Evolutionary conservation across 2,329 filamentous ascomycete species (phyloP), one percentile per base, ranked within the genome.

Genomic region (Monilinia fructicola): DNA sequence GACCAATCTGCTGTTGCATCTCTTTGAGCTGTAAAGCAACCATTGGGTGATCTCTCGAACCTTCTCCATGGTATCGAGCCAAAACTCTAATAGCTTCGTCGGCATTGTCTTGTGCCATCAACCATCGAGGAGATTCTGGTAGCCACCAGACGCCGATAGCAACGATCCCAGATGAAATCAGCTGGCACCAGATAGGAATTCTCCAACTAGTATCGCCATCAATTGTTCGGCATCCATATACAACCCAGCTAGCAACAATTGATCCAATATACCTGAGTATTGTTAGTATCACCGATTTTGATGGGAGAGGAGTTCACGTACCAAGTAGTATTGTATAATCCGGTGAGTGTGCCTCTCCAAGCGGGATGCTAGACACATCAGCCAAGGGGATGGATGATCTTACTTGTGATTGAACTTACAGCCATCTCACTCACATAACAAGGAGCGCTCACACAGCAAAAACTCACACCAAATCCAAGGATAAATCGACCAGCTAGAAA

Each of bases 101-200:
- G 31, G 31, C 5, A 35, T 35, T 35, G 31, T 35, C 31, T 35
- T 35, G 31, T 35, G 31, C 31, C 9, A 84, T 83, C 21, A 86
- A 77, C 84, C 84, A 87, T 54, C 85, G 77, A 10, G 85, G 85
- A 38, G 81, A 83, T 71, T 87, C 85, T 0, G 85, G 84, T 6
- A 86, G 76, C 69, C 84, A 79, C 42, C 79, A 83, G 3, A 79
- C 78, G 38, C 80, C 78, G 14, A 70, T 53, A 23, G 64, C 63
- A 23, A 74, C 71, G 28, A 73, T 62, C 3, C 50, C 54, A 16
- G 73, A 73, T 14, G 70, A 69, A 9, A 71, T 54, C 9, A 74
- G 48, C 64, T 78, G 75, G 23, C 75, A 70, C 76, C 76, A 78
- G 56, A 76, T 70, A 44, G 77, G 76, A 56, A 78, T 71, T 53